Conservation (phyloP, 768 basidiomycete genomes). For the Filobasidium floriforme region DNA sequence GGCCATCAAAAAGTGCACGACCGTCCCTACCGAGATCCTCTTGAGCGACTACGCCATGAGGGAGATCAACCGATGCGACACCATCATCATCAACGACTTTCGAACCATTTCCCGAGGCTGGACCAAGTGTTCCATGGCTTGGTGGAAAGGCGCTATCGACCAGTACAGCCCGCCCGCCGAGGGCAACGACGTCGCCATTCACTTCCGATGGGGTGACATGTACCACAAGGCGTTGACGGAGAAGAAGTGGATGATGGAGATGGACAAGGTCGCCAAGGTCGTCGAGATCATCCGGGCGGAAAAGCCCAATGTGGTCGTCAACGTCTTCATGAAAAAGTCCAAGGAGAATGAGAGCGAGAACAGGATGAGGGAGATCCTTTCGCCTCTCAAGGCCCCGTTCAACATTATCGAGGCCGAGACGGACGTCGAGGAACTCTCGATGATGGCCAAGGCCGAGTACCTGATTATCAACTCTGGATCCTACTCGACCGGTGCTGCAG, state of each 20-base stretch:
- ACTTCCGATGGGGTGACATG: conserved; percentile 24
- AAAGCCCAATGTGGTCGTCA: conserved; percentile 18
- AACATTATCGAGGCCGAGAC: conserved; percentile 19
- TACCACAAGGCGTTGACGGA: conserved; percentile 6
- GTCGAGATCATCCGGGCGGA: conserved; percentile 22
- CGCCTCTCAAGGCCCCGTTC: conserved; percentile 6
- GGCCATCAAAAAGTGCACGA: conserved; percentile 14
- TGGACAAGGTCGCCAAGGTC: conserved; percentile 15
- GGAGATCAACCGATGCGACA: conserved; percentile 14
- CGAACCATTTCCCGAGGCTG: conserved; percentile 15
- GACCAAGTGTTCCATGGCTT: conserved; percentile 11
- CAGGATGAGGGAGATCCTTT: conserved; percentile 16
- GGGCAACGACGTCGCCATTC: conserved; percentile 23
- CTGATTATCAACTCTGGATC: conserved; percentile 18
- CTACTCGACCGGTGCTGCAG: conserved; percentile 14
- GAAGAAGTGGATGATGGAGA: conserved; percentile 16
- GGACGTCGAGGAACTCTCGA: conserved; percentile 17
- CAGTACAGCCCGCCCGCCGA: conserved; percentile 12
- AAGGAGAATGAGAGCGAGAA: conserved; percentile 14
- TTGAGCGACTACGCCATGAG: conserved; percentile 12
- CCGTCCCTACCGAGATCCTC: conserved; percentile 13
- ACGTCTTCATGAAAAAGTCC: conserved; percentile 21
- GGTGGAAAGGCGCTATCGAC: conserved; percentile 12
- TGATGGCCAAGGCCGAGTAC: conserved; percentile 22
- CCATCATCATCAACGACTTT: conserved; percentile 18